Conservation (phyloP, 139 green algal species). For the Picochlorum sp. region DNA sequence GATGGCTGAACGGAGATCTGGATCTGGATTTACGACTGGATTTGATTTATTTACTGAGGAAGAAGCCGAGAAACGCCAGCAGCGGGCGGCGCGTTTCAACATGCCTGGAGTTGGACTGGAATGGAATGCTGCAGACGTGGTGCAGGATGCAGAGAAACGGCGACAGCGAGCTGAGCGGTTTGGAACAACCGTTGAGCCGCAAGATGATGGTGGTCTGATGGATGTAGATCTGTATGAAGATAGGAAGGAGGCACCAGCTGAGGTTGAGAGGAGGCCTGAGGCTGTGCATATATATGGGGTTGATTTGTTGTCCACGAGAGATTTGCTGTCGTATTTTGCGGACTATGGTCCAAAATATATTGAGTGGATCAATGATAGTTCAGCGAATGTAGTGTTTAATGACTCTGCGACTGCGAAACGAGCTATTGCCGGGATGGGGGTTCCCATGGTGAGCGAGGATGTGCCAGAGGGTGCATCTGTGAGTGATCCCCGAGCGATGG, state of each 20-base stretch:
- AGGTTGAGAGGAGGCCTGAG: conserved; percentile 37
- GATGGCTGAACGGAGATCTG: conserved; percentile 23
- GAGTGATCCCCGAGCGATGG: conserved; percentile 34
- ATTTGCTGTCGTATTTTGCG: conserved; percentile 30
- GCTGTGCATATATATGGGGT: conserved; percentile 78
- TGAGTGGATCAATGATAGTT: conserved; percentile 84
- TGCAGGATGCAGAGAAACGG: conserved; percentile 40
- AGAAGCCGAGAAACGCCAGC: conserved; percentile 45
- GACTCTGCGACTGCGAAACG: conserved; percentile 46
- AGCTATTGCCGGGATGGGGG: conserved; percentile 52
- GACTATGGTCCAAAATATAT: conserved; percentile 58
- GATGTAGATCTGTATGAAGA: conserved; percentile 51
- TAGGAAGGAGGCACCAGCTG: conserved; percentile 29
- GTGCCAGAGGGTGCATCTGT: conserved; percentile 34
- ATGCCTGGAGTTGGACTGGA: conserved; percentile 14
- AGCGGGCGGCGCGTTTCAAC: conserved; percentile 49
- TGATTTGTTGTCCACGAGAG: conserved; percentile 66
- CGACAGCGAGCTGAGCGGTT: conserved; percentile 53
- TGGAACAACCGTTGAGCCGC: conserved; percentile 42
- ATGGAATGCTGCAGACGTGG: conserved; percentile 12
- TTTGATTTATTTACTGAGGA: conserved; percentile 67
- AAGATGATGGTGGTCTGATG: conserved; percentile 48
- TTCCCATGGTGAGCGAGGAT: conserved; percentile 46
- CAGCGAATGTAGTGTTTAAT: conserved; percentile 68
- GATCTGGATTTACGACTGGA: conserved; percentile 51